Evolutionary conservation across 192 early-diverging fungal species (phyloP).

Genomic region (Backusella luteola): DNA sequence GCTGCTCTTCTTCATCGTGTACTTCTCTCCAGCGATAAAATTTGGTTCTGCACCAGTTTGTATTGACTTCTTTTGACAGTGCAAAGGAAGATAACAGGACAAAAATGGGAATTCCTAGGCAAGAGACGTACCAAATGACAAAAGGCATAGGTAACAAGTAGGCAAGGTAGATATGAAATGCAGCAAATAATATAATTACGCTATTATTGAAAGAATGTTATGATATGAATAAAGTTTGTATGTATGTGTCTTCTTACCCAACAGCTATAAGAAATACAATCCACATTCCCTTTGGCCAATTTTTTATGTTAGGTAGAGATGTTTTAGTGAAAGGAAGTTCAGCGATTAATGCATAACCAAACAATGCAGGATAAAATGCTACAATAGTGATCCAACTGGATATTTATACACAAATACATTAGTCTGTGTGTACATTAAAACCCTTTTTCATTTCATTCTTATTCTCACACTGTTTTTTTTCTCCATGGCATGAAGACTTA

Average conservation of each 20-base stretch:
- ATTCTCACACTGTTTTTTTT: neutral
- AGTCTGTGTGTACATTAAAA: neutral
- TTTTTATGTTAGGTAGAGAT: constrained; percentile 57
- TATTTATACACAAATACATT: neutral
- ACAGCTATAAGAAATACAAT: constrained; percentile 56
- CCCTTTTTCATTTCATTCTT: neutral
- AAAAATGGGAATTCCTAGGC: constrained; percentile 41
- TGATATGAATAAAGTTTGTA: neutral
- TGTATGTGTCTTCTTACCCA: constrained; percentile 20
- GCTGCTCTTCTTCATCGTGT: neutral
- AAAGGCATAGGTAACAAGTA: constrained; percentile 32
- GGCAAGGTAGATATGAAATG: constrained; percentile 51
- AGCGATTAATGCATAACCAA: constrained; percentile 56
- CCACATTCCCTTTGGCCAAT: constrained; percentile 69
- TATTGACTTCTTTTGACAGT: constrained; percentile 43
- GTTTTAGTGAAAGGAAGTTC: constrained; percentile 69
- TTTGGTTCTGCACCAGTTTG: constrained; percentile 24
- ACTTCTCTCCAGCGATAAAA: neutral
- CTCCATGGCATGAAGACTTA: constrained; percentile 13
- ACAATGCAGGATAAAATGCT: constrained; percentile 44
- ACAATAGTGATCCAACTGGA: constrained; percentile 37
- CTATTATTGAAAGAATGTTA: neutral
- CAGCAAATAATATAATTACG: constrained; percentile 61
- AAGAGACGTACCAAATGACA: constrained; percentile 47
- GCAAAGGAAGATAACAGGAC: constrained; percentile 37